These are phyloP conservation scores for Moesziomyces parantarcticus DNA, from an alignment of 1,284 basidiomycete genomes.

Conservation along the genomic window DNA sequence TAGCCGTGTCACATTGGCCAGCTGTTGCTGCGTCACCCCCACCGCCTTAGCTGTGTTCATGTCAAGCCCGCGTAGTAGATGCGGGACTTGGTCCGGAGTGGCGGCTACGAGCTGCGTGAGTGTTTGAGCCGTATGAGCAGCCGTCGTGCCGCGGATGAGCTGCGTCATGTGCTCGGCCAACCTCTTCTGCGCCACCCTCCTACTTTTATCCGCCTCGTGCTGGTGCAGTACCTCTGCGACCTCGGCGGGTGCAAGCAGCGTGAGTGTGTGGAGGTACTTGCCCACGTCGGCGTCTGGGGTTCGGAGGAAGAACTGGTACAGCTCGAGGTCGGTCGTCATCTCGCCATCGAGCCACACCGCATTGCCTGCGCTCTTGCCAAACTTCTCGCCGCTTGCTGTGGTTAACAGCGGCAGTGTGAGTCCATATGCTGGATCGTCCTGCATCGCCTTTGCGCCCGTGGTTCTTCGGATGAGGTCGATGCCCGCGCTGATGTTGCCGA, in stretches of 20 bases:
- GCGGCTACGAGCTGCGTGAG: slow-evolving; percentile 1
- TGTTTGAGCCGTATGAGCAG: slow-evolving; percentile 71
- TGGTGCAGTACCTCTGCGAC: slow-evolving; percentile 74
- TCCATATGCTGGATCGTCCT: slow-evolving; percentile 75
- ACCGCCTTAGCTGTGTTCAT: slow-evolving; percentile 1
- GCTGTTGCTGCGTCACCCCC: slow-evolving; percentile 7
- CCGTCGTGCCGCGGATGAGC: slow-evolving; percentile 72
- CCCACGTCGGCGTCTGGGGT: slow-evolving; percentile 84
- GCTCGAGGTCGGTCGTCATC: slow-evolving; percentile 51
- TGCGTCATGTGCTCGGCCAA: slow-evolving; percentile 89
- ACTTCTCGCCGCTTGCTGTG: slow-evolving; percentile 89
- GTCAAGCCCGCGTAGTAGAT: background rate
- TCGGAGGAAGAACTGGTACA: slow-evolving; percentile 84
- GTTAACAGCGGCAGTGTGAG: slow-evolving; percentile 94
- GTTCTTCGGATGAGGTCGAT: slow-evolving; percentile 83
- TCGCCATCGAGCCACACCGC: slow-evolving; percentile 78
- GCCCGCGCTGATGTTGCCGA: slow-evolving; percentile 96
- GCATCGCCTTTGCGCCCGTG: slow-evolving; percentile 19
- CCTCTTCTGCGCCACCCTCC: slow-evolving; percentile 78
- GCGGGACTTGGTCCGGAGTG: background rate
- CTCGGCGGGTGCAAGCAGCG: slow-evolving; percentile 76
- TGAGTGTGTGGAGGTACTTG: slow-evolving; percentile 84
- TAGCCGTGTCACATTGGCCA: background rate
- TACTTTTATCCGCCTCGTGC: slow-evolving; percentile 75
- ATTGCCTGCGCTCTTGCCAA: slow-evolving; percentile 96